Conservation (phyloP, 331 rosid genomes). For the Phaseolus coccineus region DNA sequence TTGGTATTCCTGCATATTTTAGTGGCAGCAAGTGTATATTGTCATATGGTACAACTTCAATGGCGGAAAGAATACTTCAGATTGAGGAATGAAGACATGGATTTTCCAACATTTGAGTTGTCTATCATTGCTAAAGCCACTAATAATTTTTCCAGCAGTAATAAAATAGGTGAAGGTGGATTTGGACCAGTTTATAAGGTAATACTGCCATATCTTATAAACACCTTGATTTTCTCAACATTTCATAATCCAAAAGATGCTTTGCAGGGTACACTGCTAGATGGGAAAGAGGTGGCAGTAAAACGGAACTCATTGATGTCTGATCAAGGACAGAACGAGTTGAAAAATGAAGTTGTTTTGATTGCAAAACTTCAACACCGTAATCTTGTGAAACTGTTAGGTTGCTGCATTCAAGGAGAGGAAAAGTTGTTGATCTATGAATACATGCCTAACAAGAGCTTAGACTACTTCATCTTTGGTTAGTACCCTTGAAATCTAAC, state of each 20-base stretch:
- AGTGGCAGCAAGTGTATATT: background rate
- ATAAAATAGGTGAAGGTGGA: constrained; percentile 17
- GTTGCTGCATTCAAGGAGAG: constrained; percentile 52
- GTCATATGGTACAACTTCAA: background rate
- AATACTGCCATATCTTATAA: background rate
- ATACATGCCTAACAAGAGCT: constrained; percentile 43
- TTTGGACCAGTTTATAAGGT: constrained; percentile 30
- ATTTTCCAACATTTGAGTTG: background rate
- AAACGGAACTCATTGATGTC: constrained; percentile 57
- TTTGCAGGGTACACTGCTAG: constrained; percentile 37
- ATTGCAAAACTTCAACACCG: constrained; percentile 60
- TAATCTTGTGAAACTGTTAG: constrained; percentile 54
- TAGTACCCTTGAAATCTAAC: background rate
- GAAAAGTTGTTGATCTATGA: constrained; percentile 53
- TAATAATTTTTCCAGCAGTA: background rate
- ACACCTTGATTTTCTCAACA: background rate
- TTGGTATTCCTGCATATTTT: background rate
- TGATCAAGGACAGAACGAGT: constrained; percentile 54
- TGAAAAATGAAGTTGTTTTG: constrained; percentile 53
- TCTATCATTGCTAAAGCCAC: background rate
- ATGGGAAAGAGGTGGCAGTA: constrained; percentile 65
- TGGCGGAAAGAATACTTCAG: background rate
- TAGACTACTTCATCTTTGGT: constrained; percentile 41
- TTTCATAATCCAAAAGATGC: background rate
- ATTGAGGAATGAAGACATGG: background rate